phyloP scores from a whole-genome alignment of 192 early-diverging fungal species.

The Entomortierella beljakovae region DNA sequence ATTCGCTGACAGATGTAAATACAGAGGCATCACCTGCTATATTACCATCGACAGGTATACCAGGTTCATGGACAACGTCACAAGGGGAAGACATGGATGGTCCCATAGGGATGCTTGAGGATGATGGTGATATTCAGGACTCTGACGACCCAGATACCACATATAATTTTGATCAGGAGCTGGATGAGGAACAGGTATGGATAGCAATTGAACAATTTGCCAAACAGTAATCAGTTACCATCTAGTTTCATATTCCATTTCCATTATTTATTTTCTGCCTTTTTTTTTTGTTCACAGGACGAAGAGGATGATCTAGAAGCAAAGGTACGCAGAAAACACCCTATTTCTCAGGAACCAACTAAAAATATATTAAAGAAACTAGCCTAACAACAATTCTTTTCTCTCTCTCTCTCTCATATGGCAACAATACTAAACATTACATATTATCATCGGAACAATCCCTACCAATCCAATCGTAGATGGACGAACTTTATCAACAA shows the following conservation, averaged over 20 bases:
- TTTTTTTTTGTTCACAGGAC: not conserved
- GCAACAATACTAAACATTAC: too few species aligned
- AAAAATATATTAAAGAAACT: too few species aligned
- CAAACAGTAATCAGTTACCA: not conserved
- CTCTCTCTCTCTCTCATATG: too few species aligned
- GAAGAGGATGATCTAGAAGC: slow-evolving; percentile 47
- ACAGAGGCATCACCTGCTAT: slow-evolving; percentile 21
- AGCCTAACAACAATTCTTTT: too few species aligned
- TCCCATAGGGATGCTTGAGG: slow-evolving; percentile 10
- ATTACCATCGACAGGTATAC: slow-evolving; percentile 14
- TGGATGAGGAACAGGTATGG: slow-evolving; percentile 28
- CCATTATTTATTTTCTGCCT: not conserved
- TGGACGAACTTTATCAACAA: slow-evolving; percentile 49
- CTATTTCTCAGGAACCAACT: too few species aligned
- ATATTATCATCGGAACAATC: too few species aligned
- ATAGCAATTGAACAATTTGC: not conserved
- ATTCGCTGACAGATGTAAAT: slow-evolving; percentile 15
- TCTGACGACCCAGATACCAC: slow-evolving; percentile 53
- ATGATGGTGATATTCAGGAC: slow-evolving; percentile 51
- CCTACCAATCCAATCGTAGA: slow-evolving; percentile 8
- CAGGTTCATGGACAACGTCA: slow-evolving; percentile 48
- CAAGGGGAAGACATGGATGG: slow-evolving; percentile 37
- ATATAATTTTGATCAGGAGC: slow-evolving; percentile 47
- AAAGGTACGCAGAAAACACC: slow-evolving; percentile 37
- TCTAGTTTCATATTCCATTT: too few species aligned